phyloP scores from a whole-genome alignment of 768 basidiomycete species.

The Leccinum imitatum region DNA sequence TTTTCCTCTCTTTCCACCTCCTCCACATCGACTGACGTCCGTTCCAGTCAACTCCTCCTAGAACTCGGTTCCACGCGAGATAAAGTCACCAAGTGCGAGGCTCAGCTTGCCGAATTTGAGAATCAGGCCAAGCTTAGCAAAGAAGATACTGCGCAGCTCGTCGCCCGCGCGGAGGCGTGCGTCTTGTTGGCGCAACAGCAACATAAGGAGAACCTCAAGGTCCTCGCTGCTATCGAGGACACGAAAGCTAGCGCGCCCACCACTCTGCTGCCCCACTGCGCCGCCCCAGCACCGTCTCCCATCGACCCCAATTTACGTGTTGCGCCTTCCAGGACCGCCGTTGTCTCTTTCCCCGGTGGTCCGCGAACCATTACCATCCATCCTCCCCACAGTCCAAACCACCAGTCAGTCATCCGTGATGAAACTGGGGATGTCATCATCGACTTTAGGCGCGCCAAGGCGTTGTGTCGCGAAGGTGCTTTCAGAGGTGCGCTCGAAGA shows the following conservation, averaged over 20 bases:
- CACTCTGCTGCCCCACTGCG: not conserved
- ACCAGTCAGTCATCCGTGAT: constrained; percentile 17
- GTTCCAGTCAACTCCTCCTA: constrained; percentile 8
- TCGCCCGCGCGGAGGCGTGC: constrained; percentile 8
- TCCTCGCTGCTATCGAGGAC: constrained; percentile 1
- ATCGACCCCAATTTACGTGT: not conserved
- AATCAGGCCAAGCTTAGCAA: not conserved
- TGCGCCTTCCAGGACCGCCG: constrained; percentile 4
- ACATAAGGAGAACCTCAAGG: constrained; percentile 6
- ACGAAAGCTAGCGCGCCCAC: not conserved
- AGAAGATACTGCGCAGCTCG: constrained; percentile 8
- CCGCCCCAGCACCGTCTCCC: not conserved
- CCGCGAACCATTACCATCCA: constrained; percentile 25
- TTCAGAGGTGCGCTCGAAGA: constrained; percentile 16
- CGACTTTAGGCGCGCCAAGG: constrained; percentile 8
- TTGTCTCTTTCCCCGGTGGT: constrained; percentile 21
- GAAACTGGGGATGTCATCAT: constrained; percentile 18
- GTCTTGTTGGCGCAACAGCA: constrained; percentile 2
- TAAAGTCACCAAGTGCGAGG: constrained; percentile 9
- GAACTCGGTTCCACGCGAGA: constrained; percentile 12
- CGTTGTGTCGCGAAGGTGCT: constrained; percentile 23
- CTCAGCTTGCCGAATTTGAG: constrained; percentile 7
- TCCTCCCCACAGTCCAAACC: constrained; percentile 14
- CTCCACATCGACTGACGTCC: not conserved
- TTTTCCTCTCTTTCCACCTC: not conserved